Base-by-base conservation (phyloP, 2,329 filamentous ascomycete genomes). In the Trichoderma brevicompactum region DNA sequence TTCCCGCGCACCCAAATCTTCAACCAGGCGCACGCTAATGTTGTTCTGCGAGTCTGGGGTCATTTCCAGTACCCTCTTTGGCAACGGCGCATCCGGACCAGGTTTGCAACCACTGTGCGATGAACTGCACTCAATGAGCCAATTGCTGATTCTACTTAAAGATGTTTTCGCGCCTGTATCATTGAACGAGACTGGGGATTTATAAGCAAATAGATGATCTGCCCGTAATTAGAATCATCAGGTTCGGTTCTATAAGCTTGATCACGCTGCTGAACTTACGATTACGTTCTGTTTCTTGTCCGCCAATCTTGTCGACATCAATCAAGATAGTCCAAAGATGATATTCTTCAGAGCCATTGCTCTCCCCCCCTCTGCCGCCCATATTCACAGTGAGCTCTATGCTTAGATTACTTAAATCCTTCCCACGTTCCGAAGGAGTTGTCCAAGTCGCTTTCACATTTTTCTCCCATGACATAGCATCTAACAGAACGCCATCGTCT, bases 41-140 rank as follows among this genome's bases (percentile, higher is more conserved):
- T 64, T 44, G 5, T 54, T 62, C 32, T 46, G 15, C 7, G 46
- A 2, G 2, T n/a, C 65, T 12, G 40, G 49, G 0, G 50, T 55
- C 10, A 66, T 49, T 41, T 64, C 50, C 1, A 66, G 17, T 2
- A 64, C 60, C 7, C 65, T 34, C 32, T 66, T 64, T 3, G 65
- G 65, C 13, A 66, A 43, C 12, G 32, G 38, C 9, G 65, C 41
- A 5, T 12, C n/a, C 5, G 43, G 28, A 7, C n/a, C n/a, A 36
- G 28, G 46, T 32, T 38, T 54, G 49, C 60, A 63, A 28, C 28
- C 46, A 10, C 6, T 23, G 32, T 63, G 60, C 17, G 41, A 38
- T 17, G 60, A 63, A 23, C 19, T 19, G 49, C 60, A 63, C n/a
- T 54, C 40, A 15, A 46, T 6, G 32, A 63, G 38, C 60, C 60